phyloP scores from a whole-genome alignment of 2,329 filamentous ascomycete genomes.

The Hymenoscyphus salicellus region DNA sequence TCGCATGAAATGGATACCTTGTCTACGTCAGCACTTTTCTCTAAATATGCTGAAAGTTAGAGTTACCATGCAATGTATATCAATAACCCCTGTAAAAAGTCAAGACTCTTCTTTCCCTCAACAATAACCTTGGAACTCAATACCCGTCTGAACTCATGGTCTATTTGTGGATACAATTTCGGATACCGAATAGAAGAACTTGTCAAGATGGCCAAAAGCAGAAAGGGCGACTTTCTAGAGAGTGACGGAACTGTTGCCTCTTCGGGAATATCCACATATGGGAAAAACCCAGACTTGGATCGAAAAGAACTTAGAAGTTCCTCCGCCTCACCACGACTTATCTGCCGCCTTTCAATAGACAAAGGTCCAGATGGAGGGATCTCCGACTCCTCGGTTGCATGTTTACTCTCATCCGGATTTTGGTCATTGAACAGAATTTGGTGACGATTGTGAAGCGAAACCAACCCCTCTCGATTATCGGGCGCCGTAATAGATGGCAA shows the following conservation, averaged over 20 bases:
- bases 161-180: slow-evolving; percentile 30
- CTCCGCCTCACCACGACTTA: slow-evolving; percentile 28
- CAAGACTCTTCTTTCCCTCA: slow-evolving; percentile 54
- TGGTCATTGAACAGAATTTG: slow-evolving; percentile 26
- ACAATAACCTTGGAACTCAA: slow-evolving; percentile 43
- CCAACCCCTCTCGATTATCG: slow-evolving; percentile 23
- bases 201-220: slow-evolving; percentile 32
- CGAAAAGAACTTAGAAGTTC: slow-evolving; percentile 24
- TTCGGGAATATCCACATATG: slow-evolving; percentile 29
- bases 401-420: slow-evolving; percentile 4
- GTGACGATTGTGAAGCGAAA: slow-evolving; percentile 26
- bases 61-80: slow-evolving; percentile 57
- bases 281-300: slow-evolving; percentile 25
- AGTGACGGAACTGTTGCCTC: slow-evolving; percentile 28
- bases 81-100: slow-evolving; percentile 56
- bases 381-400: background rate
- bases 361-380: background rate
- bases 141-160: slow-evolving; percentile 32
- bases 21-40: background rate
- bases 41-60: background rate
- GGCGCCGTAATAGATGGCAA: slow-evolving; percentile 24
- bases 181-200: slow-evolving; percentile 26
- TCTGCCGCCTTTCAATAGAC: slow-evolving; percentile 23
- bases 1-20: slow-evolving; percentile 33
- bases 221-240: slow-evolving; percentile 29